phyloP scores from a whole-genome alignment of 1,139 yeast species.

The Pichia cactophila region DNA sequence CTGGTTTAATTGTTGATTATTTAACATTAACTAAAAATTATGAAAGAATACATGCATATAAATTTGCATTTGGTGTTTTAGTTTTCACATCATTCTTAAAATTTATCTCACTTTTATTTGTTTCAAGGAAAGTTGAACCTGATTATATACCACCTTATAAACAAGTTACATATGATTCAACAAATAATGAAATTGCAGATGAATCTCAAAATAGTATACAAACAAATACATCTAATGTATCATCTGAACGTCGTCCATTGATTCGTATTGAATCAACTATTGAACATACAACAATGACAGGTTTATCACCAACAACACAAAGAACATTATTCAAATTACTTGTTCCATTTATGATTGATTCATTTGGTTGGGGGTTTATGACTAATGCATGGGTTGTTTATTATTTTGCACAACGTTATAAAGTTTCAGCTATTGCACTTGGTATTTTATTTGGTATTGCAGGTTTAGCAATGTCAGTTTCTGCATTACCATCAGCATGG shows the following conservation, averaged over 20 bases:
- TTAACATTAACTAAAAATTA: constrained; percentile 31
- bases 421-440: constrained; percentile 36
- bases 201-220: background rate
- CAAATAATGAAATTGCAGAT: background rate
- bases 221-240: constrained; percentile 1
- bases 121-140: constrained; percentile 51
- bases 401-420: constrained; percentile 47
- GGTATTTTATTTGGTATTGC: constrained; percentile 55
- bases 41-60: constrained; percentile 40
- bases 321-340: constrained; percentile 36
- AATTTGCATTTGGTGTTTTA: constrained; percentile 52
- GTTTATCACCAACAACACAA: constrained; percentile 31
- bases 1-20: constrained; percentile 53
- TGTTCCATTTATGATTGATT: constrained; percentile 58
- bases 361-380: constrained; percentile 84
- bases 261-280: constrained; percentile 18
- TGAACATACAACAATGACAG: constrained; percentile 24
- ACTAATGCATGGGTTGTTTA: constrained; percentile 83
- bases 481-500: constrained; percentile 66
- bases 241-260: constrained; percentile 17
- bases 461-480: constrained; percentile 49
- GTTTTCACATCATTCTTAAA: constrained; percentile 50
- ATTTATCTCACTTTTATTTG: constrained; percentile 42
- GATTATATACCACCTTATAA: constrained; percentile 20
- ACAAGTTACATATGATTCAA: background rate